phyloP scores from a whole-genome alignment of 2,329 filamentous ascomycete species.

The Trichophyton simii region DNA sequence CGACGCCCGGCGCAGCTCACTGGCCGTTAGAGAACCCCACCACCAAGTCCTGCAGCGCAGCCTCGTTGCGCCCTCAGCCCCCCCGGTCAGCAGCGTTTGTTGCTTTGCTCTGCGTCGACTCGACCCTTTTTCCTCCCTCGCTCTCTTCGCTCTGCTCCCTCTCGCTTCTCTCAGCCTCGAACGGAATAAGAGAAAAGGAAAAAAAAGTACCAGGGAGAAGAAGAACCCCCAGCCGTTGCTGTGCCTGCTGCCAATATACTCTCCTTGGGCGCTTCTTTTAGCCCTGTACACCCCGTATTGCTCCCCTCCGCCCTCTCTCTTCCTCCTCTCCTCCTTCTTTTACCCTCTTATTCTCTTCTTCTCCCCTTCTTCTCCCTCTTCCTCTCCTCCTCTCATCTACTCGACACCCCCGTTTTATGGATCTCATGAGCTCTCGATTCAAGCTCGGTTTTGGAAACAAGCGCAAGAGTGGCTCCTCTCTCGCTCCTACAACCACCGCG shows the following conservation, averaged over 20 bases:
- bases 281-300: constrained; percentile 7
- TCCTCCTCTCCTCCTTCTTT: no score
- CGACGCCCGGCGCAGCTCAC: neutral
- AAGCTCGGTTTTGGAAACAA: constrained; percentile 39
- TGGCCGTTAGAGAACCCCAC: neutral
- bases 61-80: neutral
- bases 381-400: constrained; percentile 8
- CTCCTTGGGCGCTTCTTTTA: neutral
- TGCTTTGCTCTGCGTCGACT: neutral
- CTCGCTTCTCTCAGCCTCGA: neutral
- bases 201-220: neutral
- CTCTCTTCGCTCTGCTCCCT: neutral
- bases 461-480: constrained; percentile 33
- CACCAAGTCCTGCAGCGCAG: neutral
- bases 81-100: neutral
- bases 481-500: constrained; percentile 9
- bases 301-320: neutral
- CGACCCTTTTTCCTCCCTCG: neutral
- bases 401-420: constrained; percentile 14
- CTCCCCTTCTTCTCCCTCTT: constrained; percentile 8
- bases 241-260: neutral
- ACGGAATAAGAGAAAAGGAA: neutral
- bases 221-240: neutral
- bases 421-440: constrained; percentile 41
- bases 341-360: neutral